Conservation (phyloP, 768 basidiomycete species). For the Ramaria sp. region DNA sequence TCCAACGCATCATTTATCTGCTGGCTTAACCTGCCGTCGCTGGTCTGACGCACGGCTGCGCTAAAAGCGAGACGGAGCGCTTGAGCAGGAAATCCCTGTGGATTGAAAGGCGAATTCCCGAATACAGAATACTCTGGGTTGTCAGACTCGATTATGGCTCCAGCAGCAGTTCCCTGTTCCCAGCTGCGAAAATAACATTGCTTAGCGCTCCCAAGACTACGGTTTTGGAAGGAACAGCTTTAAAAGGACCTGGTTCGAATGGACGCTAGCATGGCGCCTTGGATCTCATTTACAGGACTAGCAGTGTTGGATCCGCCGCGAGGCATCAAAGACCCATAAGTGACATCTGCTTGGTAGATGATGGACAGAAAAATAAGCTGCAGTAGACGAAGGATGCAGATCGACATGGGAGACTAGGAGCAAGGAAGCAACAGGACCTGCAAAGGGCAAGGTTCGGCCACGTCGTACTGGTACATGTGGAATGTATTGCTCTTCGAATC, state of each 20-base stretch:
- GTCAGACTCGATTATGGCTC: conserved; percentile 16
- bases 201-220: not conserved
- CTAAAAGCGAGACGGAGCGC: conserved; percentile 19
- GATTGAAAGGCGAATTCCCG: conserved; percentile 14
- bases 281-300: conserved; percentile 9
- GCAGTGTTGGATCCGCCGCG: not conserved
- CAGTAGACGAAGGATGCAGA: no score
- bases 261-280: conserved; percentile 17
- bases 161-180: conserved; percentile 22
- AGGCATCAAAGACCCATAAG: no score
- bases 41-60: conserved; percentile 18
- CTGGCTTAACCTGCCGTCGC: conserved; percentile 21
- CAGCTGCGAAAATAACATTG: conserved; percentile 13
- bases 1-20: conserved; percentile 18
- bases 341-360: no score
- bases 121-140: conserved; percentile 20
- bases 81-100: conserved; percentile 13
- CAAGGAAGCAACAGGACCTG: no score
- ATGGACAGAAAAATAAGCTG: no score
- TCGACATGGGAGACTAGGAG: no score
- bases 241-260: conserved; percentile 16
- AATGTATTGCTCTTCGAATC: no score
- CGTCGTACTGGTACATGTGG: no score
- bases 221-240: not conserved
- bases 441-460: no score